Evolutionary conservation across 306 rosid species (phyloP), one percentile per base, ranked within the genome.

Genomic region (Sechiopsis laciniata): DNA sequence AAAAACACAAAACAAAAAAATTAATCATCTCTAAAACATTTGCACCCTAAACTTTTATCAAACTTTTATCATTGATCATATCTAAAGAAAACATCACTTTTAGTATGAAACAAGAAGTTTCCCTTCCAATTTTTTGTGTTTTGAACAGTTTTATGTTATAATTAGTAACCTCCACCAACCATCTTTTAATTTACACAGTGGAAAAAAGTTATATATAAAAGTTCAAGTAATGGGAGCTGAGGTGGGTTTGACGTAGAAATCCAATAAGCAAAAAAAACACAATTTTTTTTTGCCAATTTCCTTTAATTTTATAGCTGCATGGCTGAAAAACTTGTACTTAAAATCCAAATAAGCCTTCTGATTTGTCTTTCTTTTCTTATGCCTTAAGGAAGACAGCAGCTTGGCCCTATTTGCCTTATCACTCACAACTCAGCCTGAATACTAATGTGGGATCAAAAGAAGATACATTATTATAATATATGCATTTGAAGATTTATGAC

Each of bases 381-480:
- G 32, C 32, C 71, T 65, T 65, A 65, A 64, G 71, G n/a, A 6
- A 40, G 46, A 32, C 26, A 37, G 52, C 14, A 40, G 71, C 26
- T 40, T 45, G 32, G 72, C 72, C 71, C 7, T 15, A 15, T 19
- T 65, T 66, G 55, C 55, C 72, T 45, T 21, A 11, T 66, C 72
- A 42, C 11, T 19, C 35, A 66, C 72, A 66, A 53, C 72, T 66
- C 72, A 66, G 72, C 72, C 55, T 66, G 3, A 11, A 66, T 66
- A 17, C 45, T 40, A 40, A 65, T 65, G 21, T 1, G 2, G 3
- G 20, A 37, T 58, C 37, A 65, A 6, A 40, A 15, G 16, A 66
- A 45, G 12, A 0, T 66, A 20, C 2, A 17, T 2, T 40, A 10
- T 65, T 15, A 10, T 17, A 66, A 64, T 8, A 63, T 66, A 42